These are phyloP conservation scores for Radiomyces spectabilis DNA, from an alignment of 192 early-diverging fungal species.

Conservation along the genomic window DNA sequence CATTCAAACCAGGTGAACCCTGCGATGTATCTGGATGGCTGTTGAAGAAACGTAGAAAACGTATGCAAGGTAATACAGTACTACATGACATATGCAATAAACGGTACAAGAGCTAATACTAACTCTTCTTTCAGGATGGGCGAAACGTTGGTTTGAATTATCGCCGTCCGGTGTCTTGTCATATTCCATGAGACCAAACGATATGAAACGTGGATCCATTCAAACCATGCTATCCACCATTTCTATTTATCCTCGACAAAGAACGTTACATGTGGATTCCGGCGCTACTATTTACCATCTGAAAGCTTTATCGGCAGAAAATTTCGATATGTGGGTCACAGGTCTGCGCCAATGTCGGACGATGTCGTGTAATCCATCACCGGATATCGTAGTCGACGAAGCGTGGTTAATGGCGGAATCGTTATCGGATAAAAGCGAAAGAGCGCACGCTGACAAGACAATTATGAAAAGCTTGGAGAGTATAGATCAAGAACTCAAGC, in stretches of 20 bases:
- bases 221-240: constrained; percentile 55
- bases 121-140: constrained; percentile 55
- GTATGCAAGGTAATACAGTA: constrained; percentile 41
- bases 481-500: too few relatives aligned
- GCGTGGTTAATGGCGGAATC: too few relatives aligned
- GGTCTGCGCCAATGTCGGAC: background rate
- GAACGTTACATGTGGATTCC: constrained; percentile 80
- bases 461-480: too few relatives aligned
- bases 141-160: constrained; percentile 81
- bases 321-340: constrained; percentile 66
- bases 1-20: constrained; percentile 27
- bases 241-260: constrained; percentile 54
- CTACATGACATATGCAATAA: background rate
- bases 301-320: constrained; percentile 57
- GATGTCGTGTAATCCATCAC: too few relatives aligned
- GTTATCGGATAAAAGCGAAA: too few relatives aligned
- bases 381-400: too few relatives aligned
- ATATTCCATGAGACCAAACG: constrained; percentile 68
- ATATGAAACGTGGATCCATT: constrained; percentile 59
- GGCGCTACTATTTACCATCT: constrained; percentile 79
- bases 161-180: constrained; percentile 62
- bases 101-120: background rate
- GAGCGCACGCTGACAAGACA: too few relatives aligned
- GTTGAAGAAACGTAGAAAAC: constrained; percentile 52
- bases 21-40: constrained; percentile 43